Evolutionary conservation across 1,284 basidiomycete genomes (phyloP), one percentile per base, ranked within the genome.

Genomic region (Apiotrichum sp.): DNA sequence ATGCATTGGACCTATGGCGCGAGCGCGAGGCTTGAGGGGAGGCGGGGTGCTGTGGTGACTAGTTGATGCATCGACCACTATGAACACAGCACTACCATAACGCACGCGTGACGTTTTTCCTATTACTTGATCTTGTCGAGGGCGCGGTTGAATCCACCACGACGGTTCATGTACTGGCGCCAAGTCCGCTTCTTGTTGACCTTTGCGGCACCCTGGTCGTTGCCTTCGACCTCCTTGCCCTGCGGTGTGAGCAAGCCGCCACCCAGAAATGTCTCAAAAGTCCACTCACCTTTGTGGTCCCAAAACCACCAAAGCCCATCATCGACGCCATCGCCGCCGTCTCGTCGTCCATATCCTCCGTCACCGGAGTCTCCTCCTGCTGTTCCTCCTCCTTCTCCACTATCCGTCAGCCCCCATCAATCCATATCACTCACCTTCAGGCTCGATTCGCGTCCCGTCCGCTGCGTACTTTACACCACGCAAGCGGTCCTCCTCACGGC

Each of bases 141-240:
- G 38, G 85, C 84, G 85, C 89, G 86, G 80, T 95, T 96, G 82
- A 96, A 95, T 53, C 92, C 92, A 64, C 92, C 92, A 63, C 88
- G 84, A 61, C 91, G 86, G 65, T 76, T 75, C 73, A 77, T 76
- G 62, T 76, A 75, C 76, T 97, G 93, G 62, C 93, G 80, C 93
- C 93, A 97, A 33, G 91, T 95, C 53, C 93, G 81, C 62, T 86
- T 83, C 77, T 93, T 91, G 81, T 93, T 93, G 65, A 96, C 78
- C 53, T 86, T 76, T 1, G 82, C 83, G 2, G 64, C 70, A 36
- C 92, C 92, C n/a, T 48, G 42, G 7, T 70, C 76, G 36, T 77
- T 72, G 40, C 65, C 62, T 11, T 81, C 79, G 39, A 91, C 87
- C 51, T 80, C 82, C 67, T 87, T 88, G 51, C 86, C 86, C 89